Conservation (phyloP, 768 basidiomycete species). For the Suillus fuscotomentosus region DNA sequence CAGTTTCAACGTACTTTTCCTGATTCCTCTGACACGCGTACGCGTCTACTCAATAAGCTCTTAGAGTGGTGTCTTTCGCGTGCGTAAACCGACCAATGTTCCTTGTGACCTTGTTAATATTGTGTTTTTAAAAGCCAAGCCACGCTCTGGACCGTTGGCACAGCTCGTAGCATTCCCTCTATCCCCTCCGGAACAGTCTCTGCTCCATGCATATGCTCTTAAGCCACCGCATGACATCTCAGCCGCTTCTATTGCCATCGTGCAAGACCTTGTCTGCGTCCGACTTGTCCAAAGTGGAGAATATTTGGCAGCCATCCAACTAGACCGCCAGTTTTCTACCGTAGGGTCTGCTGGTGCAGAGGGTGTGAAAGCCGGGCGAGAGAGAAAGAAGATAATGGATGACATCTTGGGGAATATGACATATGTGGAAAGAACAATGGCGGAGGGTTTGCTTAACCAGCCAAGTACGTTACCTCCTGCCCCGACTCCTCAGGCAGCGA, state of each 20-base stretch:
- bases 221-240: constrained; percentile 51
- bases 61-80: constrained; percentile 69
- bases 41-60: constrained; percentile 55
- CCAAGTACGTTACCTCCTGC: constrained; percentile 23
- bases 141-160: constrained; percentile 54
- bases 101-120: background rate
- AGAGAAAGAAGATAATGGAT: constrained; percentile 68
- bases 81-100: constrained; percentile 36
- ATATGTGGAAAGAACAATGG: constrained; percentile 55
- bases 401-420: constrained; percentile 68
- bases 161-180: constrained; percentile 68
- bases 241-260: constrained; percentile 46
- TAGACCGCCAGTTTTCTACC: constrained; percentile 62
- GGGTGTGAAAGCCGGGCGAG: constrained; percentile 36
- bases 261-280: constrained; percentile 79
- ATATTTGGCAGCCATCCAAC: constrained; percentile 70
- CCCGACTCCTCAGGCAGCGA: constrained; percentile 5
- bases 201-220: constrained; percentile 57
- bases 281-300: constrained; percentile 74
- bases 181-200: constrained; percentile 58
- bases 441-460: constrained; percentile 58
- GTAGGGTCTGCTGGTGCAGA: constrained; percentile 33
- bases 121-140: constrained; percentile 44
- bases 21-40: constrained; percentile 53
- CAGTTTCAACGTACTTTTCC: constrained; percentile 68